These are phyloP conservation scores for Brettanomyces sp. DNA, from an alignment of 805 yeast species.

Conservation along the genomic window DNA sequence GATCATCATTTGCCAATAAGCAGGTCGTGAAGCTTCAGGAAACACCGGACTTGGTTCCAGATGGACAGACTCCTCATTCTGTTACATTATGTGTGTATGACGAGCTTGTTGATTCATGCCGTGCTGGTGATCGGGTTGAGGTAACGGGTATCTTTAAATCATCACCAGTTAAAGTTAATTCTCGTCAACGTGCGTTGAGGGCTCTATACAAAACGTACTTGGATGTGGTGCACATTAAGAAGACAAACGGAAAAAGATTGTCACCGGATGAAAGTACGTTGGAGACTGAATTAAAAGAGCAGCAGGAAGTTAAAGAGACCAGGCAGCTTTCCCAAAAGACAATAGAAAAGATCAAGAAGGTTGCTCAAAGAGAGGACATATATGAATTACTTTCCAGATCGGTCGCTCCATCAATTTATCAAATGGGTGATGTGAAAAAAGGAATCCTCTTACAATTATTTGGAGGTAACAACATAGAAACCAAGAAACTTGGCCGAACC, in stretches of 20 bases:
- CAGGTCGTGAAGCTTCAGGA: slow-evolving; percentile 92
- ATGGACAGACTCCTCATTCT: slow-evolving; percentile 97
- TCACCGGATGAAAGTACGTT: slow-evolving; percentile 72
- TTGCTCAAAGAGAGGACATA: slow-evolving; percentile 62
- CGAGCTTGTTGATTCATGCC: slow-evolving; percentile 85
- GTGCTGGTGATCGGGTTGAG: slow-evolving; percentile 95
- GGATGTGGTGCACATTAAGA: slow-evolving; percentile 89
- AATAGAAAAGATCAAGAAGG: slow-evolving; percentile 48
- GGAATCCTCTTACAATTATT: slow-evolving; percentile 88
- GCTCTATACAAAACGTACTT: slow-evolving; percentile 83
- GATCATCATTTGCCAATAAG: slow-evolving; percentile 89
- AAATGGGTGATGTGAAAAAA: slow-evolving; percentile 93
- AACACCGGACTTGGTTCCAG: slow-evolving; percentile 76
- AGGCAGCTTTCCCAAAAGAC: slow-evolving; percentile 65
- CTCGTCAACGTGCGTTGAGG: slow-evolving; percentile 76
- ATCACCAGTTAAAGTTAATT: slow-evolving; percentile 80
- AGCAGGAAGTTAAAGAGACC: slow-evolving; percentile 67
- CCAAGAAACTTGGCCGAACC: slow-evolving; percentile 84
- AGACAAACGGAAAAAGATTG: slow-evolving; percentile 71
- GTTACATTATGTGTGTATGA: slow-evolving; percentile 91
- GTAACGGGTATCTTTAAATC: slow-evolving; percentile 94
- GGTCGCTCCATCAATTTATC: slow-evolving; percentile 93
- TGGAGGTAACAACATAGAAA: slow-evolving; percentile 90
- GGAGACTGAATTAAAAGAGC: slow-evolving; percentile 49
- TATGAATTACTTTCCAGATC: slow-evolving; percentile 84